A percentile compares a stretch with the other conserved stretches of the same genome.
Conservation (phyloP, 176 grass and related monocot species). For the Carex pumila region DNA sequence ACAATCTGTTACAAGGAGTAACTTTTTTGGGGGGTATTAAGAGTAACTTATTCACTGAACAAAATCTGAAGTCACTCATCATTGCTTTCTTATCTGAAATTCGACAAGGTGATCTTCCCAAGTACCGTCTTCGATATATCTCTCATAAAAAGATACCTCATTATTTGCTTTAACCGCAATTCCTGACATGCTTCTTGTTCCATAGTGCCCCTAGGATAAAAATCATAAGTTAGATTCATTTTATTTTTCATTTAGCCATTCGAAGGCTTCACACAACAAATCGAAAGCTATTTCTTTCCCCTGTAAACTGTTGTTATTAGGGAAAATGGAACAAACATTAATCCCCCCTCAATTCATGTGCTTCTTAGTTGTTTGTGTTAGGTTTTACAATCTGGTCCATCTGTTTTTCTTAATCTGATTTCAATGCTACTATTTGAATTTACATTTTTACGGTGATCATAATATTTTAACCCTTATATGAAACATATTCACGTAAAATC, state of each 20-base stretch:
- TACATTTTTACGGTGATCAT: not conserved
- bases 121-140: constrained; percentile 33
- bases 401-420: not conserved
- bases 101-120: constrained; percentile 56
- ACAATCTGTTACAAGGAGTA: not conserved
- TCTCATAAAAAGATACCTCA: constrained; percentile 60
- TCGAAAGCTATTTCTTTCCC: not conserved
- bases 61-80: not conserved
- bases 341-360: too few species aligned
- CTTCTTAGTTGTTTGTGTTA: not conserved
- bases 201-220: constrained; percentile 47
- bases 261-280: not conserved
- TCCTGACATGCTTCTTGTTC: constrained; percentile 73
- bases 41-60: not conserved
- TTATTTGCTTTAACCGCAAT: constrained; percentile 39
- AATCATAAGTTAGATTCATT: not conserved
- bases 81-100: constrained; percentile 22
- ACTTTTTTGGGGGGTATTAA: not conserved
- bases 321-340: not conserved
- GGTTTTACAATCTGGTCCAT: not conserved
- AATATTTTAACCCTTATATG: too few species aligned
- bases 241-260: not conserved
- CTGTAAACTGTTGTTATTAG: not conserved
- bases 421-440: not conserved
- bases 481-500: too few species aligned